phyloP scores from a whole-genome alignment of 2,329 filamentous ascomycete genomes.

The Acarospora socialis region DNA sequence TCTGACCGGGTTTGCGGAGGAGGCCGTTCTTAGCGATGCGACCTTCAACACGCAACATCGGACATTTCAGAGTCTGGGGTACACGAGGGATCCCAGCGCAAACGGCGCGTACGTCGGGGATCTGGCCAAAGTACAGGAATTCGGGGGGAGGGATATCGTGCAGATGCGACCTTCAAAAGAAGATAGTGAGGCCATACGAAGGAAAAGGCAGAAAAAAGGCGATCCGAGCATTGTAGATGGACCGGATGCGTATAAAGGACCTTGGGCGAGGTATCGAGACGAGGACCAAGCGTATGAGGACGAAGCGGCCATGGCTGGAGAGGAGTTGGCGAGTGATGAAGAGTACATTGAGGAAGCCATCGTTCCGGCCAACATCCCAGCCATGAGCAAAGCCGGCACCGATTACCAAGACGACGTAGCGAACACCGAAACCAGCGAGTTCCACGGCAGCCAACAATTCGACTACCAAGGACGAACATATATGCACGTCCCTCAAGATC shows the following conservation, averaged over 20 bases:
- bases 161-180: conserved; percentile 52
- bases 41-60: conserved; percentile 81
- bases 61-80: conserved; percentile 54
- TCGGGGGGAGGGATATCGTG: conserved; percentile 38
- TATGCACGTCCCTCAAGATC: conserved; percentile 90
- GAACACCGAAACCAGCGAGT: conserved; percentile 66
- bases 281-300: conserved; percentile 59
- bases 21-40: conserved; percentile 79
- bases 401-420: conserved; percentile 41
- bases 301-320: conserved; percentile 51
- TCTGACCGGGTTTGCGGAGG: conserved; percentile 72
- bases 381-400: conserved; percentile 36
- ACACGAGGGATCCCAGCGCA: conserved; percentile 34
- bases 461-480: conserved; percentile 95
- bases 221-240: conserved; percentile 74
- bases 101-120: conserved; percentile 34
- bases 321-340: conserved; percentile 61
- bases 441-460: conserved; percentile 68
- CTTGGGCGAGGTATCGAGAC: conserved; percentile 75
- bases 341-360: conserved; percentile 67
- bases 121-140: conserved; percentile 29
- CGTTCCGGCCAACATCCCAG: conserved; percentile 34
- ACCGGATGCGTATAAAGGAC: conserved; percentile 76
- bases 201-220: conserved; percentile 74
- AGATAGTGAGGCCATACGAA: conserved; percentile 49